phyloP scores from a whole-genome alignment of 2,329 filamentous ascomycete species.

The Herpotrichia juniperi region DNA sequence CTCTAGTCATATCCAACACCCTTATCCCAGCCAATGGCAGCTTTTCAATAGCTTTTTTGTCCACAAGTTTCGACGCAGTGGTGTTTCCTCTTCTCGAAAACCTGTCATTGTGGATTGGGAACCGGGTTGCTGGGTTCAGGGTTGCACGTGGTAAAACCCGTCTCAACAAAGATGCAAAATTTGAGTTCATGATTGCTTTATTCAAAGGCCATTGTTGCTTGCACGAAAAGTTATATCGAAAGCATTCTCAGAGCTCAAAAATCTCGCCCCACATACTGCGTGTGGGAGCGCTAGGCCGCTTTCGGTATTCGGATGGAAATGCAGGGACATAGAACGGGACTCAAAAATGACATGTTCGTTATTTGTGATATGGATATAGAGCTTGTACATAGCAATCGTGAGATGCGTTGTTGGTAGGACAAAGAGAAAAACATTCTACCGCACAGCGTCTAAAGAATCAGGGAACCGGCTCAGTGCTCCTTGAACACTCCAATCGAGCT shows the following conservation, averaged over 20 bases:
- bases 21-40: slow-evolving; percentile 81
- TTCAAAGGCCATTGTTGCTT: not conserved
- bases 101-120: slow-evolving; percentile 6
- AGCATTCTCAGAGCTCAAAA: not conserved
- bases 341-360: not conserved
- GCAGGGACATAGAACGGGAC: not conserved
- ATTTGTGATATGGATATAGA: slow-evolving; percentile 3
- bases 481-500: not conserved
- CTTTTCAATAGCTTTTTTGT: slow-evolving; percentile 49
- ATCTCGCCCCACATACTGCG: slow-evolving; percentile 33
- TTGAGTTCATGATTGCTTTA: slow-evolving; percentile 21
- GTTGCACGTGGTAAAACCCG: slow-evolving; percentile 2
- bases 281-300: slow-evolving; percentile 30
- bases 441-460: not conserved
- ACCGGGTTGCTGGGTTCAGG: not conserved
- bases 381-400: not conserved
- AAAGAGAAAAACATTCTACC: not conserved
- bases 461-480: not conserved
- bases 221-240: slow-evolving; percentile 21
- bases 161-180: slow-evolving; percentile 12
- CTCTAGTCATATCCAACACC: slow-evolving; percentile 95
- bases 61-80: slow-evolving; percentile 44
- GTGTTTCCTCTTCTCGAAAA: slow-evolving; percentile 27
- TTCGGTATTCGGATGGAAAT: not conserved
- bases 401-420: not conserved